Evolutionary conservation across 345 rosid genomes (phyloP).

Genomic region (Arabidopsis arenosa): DNA sequence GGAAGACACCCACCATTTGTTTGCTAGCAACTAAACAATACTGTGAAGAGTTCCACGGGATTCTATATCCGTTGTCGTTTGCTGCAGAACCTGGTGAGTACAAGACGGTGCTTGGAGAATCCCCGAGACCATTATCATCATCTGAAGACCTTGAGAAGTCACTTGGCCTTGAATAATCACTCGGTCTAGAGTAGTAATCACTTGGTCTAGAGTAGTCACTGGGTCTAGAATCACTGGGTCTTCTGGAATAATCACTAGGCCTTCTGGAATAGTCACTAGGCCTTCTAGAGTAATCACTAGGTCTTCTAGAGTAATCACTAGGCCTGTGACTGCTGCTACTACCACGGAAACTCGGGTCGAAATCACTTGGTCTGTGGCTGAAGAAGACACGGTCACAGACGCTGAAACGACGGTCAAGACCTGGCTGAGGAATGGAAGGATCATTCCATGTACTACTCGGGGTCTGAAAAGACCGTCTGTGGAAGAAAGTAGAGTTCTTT

Average conservation of each 20-base stretch:
- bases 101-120: slow-evolving; percentile 93
- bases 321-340: slow-evolving; percentile 46
- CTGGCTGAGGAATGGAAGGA: slow-evolving; percentile 75
- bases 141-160: slow-evolving; percentile 95
- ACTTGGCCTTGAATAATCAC: slow-evolving; percentile 92
- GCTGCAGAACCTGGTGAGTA: slow-evolving; percentile 73
- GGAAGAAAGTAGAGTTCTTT: slow-evolving; percentile 86
- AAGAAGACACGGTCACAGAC: slow-evolving; percentile 96
- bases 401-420: slow-evolving; percentile 86
- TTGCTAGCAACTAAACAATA: slow-evolving; percentile 91
- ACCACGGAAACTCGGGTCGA: slow-evolving; percentile 63
- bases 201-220: slow-evolving; percentile 43
- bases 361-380: slow-evolving; percentile 83
- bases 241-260: slow-evolving; percentile 80
- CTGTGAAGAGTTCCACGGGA: slow-evolving; percentile 73
- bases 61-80: slow-evolving; percentile 68
- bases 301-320: slow-evolving; percentile 38
- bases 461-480: slow-evolving; percentile 91
- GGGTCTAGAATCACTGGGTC: slow-evolving; percentile 43
- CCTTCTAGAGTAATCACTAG: slow-evolving; percentile 61
- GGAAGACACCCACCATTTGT: slow-evolving; percentile 97
- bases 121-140: slow-evolving; percentile 88
- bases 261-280: slow-evolving; percentile 83
- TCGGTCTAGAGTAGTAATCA: slow-evolving; percentile 61
- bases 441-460: slow-evolving; percentile 77